Evolutionary conservation across 768 basidiomycete genomes (phyloP).

Genomic region (Gelatoporia subvermispora): DNA sequence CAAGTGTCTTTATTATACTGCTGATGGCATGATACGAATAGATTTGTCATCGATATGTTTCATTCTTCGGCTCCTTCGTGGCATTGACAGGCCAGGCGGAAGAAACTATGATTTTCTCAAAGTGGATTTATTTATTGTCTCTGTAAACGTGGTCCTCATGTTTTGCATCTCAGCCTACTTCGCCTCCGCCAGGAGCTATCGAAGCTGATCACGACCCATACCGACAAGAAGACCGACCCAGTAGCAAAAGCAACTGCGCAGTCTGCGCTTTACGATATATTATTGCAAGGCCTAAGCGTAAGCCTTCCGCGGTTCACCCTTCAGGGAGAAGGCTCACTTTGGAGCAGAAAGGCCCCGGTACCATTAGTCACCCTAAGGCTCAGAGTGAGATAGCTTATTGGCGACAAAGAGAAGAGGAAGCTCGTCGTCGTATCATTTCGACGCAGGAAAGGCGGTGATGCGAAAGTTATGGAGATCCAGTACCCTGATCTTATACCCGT

Average conservation of each 20-base stretch:
- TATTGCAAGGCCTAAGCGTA: conserved; percentile 76
- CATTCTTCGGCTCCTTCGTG: conserved; percentile 79
- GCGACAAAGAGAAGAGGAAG: conserved; percentile 81
- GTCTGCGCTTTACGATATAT: conserved; percentile 66
- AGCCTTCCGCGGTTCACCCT: conserved; percentile 23
- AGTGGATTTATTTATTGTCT: conserved; percentile 46
- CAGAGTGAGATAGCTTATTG: conserved; percentile 87
- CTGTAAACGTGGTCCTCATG: not conserved
- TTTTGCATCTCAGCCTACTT: conserved; percentile 48
- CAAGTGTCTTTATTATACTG: conserved; percentile 11
- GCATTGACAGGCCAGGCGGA: conserved; percentile 78
- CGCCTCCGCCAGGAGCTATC: conserved; percentile 83
- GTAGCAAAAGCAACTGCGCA: conserved; percentile 62
- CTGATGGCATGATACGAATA: conserved; percentile 10
- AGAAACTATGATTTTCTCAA: conserved; percentile 95
- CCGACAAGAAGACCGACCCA: conserved; percentile 58
- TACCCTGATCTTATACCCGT: not conserved
- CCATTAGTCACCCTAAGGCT: conserved; percentile 75
- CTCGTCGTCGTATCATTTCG: conserved; percentile 35
- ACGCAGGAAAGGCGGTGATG: conserved; percentile 11
- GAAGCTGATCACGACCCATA: conserved; percentile 70
- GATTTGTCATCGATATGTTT: conserved; percentile 76
- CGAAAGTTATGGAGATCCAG: not conserved
- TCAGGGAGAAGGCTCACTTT: too few relatives aligned
- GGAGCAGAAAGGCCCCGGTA: conserved; percentile 56